Evolutionary conservation across 176 grass and related monocot genomes (phyloP).

Genomic region (Ananas comosus): DNA sequence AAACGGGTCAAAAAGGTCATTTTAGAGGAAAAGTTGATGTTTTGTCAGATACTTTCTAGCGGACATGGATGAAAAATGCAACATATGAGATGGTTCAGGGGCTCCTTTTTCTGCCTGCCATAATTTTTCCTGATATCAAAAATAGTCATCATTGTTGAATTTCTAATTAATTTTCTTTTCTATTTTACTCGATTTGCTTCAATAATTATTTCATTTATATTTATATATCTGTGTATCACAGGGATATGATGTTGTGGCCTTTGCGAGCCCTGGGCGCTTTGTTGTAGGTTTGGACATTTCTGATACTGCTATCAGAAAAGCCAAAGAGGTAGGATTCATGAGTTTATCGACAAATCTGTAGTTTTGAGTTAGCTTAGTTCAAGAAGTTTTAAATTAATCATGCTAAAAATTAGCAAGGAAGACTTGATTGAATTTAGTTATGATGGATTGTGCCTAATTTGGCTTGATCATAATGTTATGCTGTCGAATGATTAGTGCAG

Average conservation of each 20-base stretch:
- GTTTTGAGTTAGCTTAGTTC: not conserved
- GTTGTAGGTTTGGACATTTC: slow-evolving; percentile 85
- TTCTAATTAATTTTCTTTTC: not conserved
- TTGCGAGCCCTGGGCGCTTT: slow-evolving; percentile 54
- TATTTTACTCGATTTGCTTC: not conserved
- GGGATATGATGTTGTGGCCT: slow-evolving; percentile 76
- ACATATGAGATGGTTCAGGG: too few species aligned
- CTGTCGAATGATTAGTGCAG: too few species aligned
- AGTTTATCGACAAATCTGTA: not conserved
- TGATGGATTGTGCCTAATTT: too few species aligned
- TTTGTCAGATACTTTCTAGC: too few species aligned
- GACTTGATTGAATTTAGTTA: too few species aligned
- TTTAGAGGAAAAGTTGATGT: too few species aligned
- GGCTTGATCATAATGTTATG: too few species aligned
- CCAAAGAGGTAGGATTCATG: slow-evolving; percentile 50
- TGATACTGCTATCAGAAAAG: slow-evolving; percentile 43
- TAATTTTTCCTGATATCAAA: too few species aligned
- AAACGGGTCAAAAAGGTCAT: too few species aligned
- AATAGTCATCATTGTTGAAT: not conserved
- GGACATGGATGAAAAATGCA: too few species aligned
- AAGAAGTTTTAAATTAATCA: not conserved
- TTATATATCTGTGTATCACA: slow-evolving; percentile 28
- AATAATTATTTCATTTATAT: not conserved
- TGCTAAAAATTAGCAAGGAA: too few species aligned
- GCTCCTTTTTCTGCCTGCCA: too few species aligned